phyloP scores from a whole-genome alignment of 345 rosid species.

The Aquilaria yunnanensis region DNA sequence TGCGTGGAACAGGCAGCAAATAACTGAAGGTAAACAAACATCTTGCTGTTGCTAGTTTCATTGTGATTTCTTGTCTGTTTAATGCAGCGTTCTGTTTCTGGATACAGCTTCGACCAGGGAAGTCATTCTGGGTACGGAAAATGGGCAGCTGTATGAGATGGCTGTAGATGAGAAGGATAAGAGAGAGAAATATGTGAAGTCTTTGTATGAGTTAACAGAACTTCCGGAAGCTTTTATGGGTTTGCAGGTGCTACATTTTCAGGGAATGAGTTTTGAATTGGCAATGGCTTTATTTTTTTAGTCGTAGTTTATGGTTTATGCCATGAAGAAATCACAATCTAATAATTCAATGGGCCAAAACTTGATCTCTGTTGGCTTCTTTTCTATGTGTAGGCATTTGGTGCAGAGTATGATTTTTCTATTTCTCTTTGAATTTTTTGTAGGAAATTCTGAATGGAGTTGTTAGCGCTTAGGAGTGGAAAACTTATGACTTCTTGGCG shows the following conservation, averaged over 20 bases:
- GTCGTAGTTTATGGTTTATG: too few species aligned
- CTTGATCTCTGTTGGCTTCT: too few species aligned
- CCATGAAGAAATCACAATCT: too few species aligned
- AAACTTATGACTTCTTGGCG: too few species aligned
- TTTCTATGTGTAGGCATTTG: too few species aligned
- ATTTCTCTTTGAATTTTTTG: too few species aligned
- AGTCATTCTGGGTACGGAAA: conserved; percentile 82
- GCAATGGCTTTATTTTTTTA: too few species aligned
- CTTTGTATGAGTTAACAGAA: conserved; percentile 67
- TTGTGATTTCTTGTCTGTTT: neutral
- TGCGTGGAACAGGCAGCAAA: conserved; percentile 94
- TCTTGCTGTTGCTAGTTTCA: neutral
- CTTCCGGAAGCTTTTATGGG: conserved; percentile 95
- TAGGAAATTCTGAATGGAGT: too few species aligned
- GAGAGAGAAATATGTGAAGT: conserved; percentile 83
- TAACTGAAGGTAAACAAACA: conserved; percentile 69
- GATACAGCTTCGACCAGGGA: conserved; percentile 85
- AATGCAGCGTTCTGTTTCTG: conserved; percentile 7
- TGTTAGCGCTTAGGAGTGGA: too few species aligned
- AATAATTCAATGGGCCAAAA: too few species aligned
- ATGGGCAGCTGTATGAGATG: conserved; percentile 89
- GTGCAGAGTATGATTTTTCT: too few species aligned
- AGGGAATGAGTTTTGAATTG: conserved; percentile 5
- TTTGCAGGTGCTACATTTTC: conserved; percentile 55
- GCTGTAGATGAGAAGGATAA: conserved; percentile 97